Base-by-base conservation (phyloP, 768 basidiomycete species). In the Boletus sensibilis region DNA sequence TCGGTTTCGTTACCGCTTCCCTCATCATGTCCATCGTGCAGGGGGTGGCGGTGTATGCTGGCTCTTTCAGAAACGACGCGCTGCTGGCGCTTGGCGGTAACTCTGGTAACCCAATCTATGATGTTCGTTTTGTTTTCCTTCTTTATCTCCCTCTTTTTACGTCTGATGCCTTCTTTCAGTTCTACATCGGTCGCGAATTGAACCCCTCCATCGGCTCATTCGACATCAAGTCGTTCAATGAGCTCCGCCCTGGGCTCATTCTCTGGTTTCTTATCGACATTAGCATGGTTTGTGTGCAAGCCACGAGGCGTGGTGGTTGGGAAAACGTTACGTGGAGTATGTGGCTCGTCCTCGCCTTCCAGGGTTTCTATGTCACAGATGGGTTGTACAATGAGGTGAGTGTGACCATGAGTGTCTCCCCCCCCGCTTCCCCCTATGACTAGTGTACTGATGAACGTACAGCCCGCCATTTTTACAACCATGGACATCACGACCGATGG, bases 401-500 rank as follows among this genome's bases (percentile, higher is more conserved):
- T 38, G 5, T 48, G 21, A n/a, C 34, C 16, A 40, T 20, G 3
- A 18, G 16, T 14, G 1, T 13, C 5, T 41, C 31, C n/a, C 44
- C 42, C 33, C 23, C 31, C 31, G 8, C 10, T 11, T 31, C 31
- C 31, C 27, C 37, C 12, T 39, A 29, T 39, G 10, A 12, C 5
- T 27, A 5, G 34, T 7, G 9, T 35, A 18, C 44, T 55, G 11
- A 60, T 27, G 14, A 31, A 18, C 21, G 0, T 40, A 23, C 61
- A 97, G 92, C 82, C 90, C 2, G 88, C 91, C 11, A 81, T 99
- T 61, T 80, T 98, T 55, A 95, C 92, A 1, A 94, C 90, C 4
- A 99, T 99, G 92, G 97, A 99, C 67, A 95, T 99, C 68, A 95
- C 88, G 4, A 91, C 90, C 12, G 97, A 99, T 64, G 97, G 97